Conservation (phyloP, 2,329 filamentous ascomycete genomes). For the Neonectria faginata region DNA sequence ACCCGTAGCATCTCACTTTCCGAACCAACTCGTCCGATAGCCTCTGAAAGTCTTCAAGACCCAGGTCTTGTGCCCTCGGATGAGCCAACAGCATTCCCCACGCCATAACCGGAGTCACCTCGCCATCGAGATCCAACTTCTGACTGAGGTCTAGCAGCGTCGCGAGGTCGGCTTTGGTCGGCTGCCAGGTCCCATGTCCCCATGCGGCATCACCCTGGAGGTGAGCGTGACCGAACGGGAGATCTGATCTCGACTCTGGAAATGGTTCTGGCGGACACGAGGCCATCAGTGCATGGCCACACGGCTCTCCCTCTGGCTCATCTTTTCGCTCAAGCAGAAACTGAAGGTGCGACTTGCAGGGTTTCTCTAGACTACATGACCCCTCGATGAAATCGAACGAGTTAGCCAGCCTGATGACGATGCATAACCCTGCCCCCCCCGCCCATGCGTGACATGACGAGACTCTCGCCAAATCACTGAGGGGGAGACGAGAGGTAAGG, state of each 20-base stretch:
- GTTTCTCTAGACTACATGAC: slow-evolving; percentile 82
- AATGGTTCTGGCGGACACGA: slow-evolving; percentile 82
- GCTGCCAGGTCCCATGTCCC: slow-evolving; percentile 81
- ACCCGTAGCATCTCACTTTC: slow-evolving; percentile 96
- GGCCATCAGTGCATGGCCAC: slow-evolving; percentile 94
- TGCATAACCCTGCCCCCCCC: slow-evolving; percentile 5
- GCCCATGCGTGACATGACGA: slow-evolving; percentile 25
- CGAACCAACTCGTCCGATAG: slow-evolving; percentile 79
- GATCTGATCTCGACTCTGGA: slow-evolving; percentile 60
- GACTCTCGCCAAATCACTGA: slow-evolving; percentile 54
- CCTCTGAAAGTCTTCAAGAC: slow-evolving; percentile 74
- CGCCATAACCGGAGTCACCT: slow-evolving; percentile 96
- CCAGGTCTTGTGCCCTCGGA: slow-evolving; percentile 75
- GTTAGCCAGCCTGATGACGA: slow-evolving; percentile 56
- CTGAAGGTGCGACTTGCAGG: slow-evolving; percentile 92
- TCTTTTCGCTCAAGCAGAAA: slow-evolving; percentile 74
- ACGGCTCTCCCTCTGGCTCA: slow-evolving; percentile 74
- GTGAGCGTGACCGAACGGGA: slow-evolving; percentile 64
- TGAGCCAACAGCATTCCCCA: slow-evolving; percentile 85
- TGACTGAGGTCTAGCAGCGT: slow-evolving; percentile 88
- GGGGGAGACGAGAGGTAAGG: slow-evolving; percentile 75
- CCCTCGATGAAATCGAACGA: slow-evolving; percentile 52
- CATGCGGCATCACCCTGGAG: slow-evolving; percentile 47
- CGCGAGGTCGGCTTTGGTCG: slow-evolving; percentile 79
- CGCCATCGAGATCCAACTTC: slow-evolving; percentile 84